Base-by-base conservation (phyloP, 1,284 basidiomycete genomes). In the Boletus calvinii region DNA sequence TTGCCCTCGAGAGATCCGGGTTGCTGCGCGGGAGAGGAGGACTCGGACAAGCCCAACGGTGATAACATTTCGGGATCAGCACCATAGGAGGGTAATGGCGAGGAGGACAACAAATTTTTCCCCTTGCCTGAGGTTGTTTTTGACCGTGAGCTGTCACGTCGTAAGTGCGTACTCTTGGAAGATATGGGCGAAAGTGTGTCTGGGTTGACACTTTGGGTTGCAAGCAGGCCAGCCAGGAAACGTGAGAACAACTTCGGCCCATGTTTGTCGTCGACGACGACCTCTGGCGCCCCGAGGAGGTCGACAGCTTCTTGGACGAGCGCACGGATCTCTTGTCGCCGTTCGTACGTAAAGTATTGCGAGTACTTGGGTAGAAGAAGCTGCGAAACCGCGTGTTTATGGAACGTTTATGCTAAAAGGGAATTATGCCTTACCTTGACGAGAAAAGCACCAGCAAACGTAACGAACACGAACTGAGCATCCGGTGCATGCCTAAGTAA, bases 391-490 rank as follows among this genome's bases (percentile, higher is more conserved):
- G 29, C 6, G 29, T 22, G 4, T 39, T 45, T 31, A 26, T 40
- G 15, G 30, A n/a, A 29, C 17, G 44, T 46, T 45, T 30, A n/a
- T 18, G 15, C n/a, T 36, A 24, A 42, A 39, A 7, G 11, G 44
- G 12, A 8, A 18, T 32, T 0, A 24, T 20, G 13, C 20, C 71
- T 35, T 60, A 85, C 87, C 75, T 90, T 90, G 56, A 91, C 79
- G 12, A 91, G 72, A 71, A 91, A 91, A 2, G 88, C 84, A 17
- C 86, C 84, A 6, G 90, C 90, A 58, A 93, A 94, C 0, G 87
- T 87, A n/a, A 88, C 80, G 61, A 92, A 91, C 20, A 94, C 83
- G 55, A 85, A 87, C 59, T 93, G 89, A 1, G 87, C 84, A 63
- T 92, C 90, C 1, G 90, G 88, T 0, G 88, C 90, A 62, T 92